These are phyloP conservation scores for Hyaloscypha finlandica DNA, from an alignment of 495 filamentous ascomycete genomes.

Conservation along the genomic window DNA sequence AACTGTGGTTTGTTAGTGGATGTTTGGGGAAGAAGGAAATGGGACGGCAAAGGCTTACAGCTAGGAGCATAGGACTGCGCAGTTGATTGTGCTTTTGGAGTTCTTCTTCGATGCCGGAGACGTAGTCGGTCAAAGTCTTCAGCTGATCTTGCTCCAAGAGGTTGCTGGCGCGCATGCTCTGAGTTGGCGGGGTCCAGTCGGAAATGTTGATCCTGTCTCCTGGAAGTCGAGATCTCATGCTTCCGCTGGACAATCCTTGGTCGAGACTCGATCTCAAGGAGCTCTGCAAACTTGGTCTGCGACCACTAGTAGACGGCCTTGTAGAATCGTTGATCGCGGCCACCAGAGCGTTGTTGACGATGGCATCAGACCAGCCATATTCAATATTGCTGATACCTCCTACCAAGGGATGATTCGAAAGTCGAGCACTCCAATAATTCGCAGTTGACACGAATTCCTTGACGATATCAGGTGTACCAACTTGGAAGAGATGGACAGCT, in stretches of 20 bases:
- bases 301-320: conserved; percentile 32
- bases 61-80: conserved; percentile 78
- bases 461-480: conserved; percentile 92
- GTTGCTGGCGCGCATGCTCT: conserved; percentile 81
- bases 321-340: conserved; percentile 47
- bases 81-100: conserved; percentile 85
- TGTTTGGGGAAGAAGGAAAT: neutral
- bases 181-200: conserved; percentile 92
- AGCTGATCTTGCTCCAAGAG: conserved; percentile 81
- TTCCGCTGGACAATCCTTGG: conserved; percentile 46
- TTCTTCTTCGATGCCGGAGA: conserved; percentile 83
- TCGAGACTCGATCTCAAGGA: conserved; percentile 74
- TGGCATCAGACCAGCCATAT: conserved; percentile 92
- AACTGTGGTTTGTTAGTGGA: conserved; percentile 49
- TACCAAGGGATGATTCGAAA: conserved; percentile 88
- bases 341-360: conserved; percentile 76
- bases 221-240: conserved; percentile 67
- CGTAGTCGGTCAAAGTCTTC: conserved; percentile 71
- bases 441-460: conserved; percentile 91
- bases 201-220: conserved; percentile 84
- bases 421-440: conserved; percentile 96
- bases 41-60: conserved; percentile 49
- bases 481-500: conserved; percentile 96
- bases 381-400: conserved; percentile 96
- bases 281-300: conserved; percentile 67